Evolutionary conservation across 75 land plant genomes (phyloP), one percentile per base, ranked within the genome.

Genomic region (Selaginella moellendorffii): DNA sequence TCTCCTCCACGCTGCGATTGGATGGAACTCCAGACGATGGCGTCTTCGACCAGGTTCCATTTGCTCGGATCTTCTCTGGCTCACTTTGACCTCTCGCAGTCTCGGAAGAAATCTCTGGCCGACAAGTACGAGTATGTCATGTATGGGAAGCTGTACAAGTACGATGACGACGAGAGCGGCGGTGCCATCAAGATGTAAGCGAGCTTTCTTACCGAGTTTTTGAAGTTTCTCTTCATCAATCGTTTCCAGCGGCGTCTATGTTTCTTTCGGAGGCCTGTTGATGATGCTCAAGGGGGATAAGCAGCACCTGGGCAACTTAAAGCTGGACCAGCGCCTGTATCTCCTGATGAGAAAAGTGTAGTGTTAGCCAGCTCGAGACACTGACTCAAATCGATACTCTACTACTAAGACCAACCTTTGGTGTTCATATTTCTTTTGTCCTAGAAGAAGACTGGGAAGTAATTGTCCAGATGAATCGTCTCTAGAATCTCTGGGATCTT

Each of bases 111-210:
- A 60, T 68, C 89, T 42, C 82, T 92, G 27, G 96, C 96, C 5
- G 97, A 92, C 72, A 83, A 81, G 52, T 92, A 69, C 67, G 97
- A 92, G 59, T 92, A 88, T 66, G 82, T 88, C 14, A 88, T 36
- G 46, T 36, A 36, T 14, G 46, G 46, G 46, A 36, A 36, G 46
- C 46, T 36, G 10, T 36, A 36, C 46, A 36, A 36, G 14, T 36
- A 36, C 46, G 10, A 36, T 5, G 46, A 36, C 46, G 46, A 36
- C 14, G 46, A 5, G 14, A 5, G 14, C 5, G 5, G 14, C 5
- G 46, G 46, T 36, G 14, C 14, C 5, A 36, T 36, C 14, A 36
- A 36, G 5, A 5, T 5, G 5, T 36, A 36, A 36, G 14, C 46
- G 14, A 14, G 5, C 46, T 5, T 5, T 36, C 46, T 36, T 14